A percentile compares a stretch with the other conserved stretches of the same genome.
phyloP scores from a whole-genome alignment of 495 filamentous ascomycete genomes.

The Aspergillus ellipticus region DNA sequence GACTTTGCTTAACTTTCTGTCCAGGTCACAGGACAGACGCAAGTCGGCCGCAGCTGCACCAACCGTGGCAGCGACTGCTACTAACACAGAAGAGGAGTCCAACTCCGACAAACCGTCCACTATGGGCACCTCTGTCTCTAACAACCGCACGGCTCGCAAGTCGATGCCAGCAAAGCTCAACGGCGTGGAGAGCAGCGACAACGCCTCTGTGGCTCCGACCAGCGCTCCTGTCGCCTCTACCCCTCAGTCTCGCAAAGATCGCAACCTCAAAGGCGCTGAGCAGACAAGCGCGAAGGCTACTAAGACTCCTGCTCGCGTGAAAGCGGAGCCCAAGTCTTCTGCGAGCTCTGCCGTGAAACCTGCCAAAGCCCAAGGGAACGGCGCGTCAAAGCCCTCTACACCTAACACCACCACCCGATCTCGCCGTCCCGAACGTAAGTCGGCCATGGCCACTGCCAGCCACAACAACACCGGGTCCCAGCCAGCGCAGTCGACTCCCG shows the following conservation, averaged over 20 bases:
- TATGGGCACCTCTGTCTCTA: conserved; percentile 6
- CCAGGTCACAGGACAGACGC: conserved; percentile 10
- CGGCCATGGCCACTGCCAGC: not conserved
- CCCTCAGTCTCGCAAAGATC: conserved; percentile 14
- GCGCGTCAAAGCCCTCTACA: conserved; percentile 1
- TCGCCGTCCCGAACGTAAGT: conserved; percentile 14
- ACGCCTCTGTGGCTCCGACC: not conserved
- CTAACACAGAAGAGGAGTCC: conserved; percentile 5
- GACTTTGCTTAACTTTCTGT: conserved; percentile 12
- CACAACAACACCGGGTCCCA: not conserved
- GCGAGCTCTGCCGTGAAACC: not conserved
- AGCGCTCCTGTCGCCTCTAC: conserved; percentile 8
- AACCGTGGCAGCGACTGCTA: too few relatives aligned
- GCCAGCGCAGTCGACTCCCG: not conserved
- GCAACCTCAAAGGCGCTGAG: conserved; percentile 10
- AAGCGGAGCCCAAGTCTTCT: conserved; percentile 4
- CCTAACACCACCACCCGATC: conserved; percentile 9
- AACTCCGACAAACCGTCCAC: conserved; percentile 3
- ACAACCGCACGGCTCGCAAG: conserved; percentile 11
- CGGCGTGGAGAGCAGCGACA: not conserved
- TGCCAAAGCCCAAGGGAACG: not conserved
- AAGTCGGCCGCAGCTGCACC: conserved; percentile 12
- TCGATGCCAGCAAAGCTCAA: conserved; percentile 18
- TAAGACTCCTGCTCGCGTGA: conserved; percentile 4
- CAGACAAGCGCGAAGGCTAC: conserved; percentile 3